Evolutionary conservation across 108 stramenopile species (phyloP).

Genomic region (Cyclostephanos invisitatus): DNA sequence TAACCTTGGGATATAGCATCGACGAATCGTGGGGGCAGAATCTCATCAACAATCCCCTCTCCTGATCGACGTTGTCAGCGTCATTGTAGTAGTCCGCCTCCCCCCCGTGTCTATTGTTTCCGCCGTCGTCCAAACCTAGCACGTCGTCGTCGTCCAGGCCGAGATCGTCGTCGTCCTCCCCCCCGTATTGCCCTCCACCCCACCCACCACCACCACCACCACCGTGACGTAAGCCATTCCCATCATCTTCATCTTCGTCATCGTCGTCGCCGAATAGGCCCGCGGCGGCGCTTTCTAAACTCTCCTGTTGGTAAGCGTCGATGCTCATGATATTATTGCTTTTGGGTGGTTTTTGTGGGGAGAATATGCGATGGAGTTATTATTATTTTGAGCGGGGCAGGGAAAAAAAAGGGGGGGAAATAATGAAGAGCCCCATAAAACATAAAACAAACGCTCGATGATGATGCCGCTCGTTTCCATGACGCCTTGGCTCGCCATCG

Average conservation of each 20-base stretch:
- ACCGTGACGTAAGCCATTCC: constrained; percentile 19
- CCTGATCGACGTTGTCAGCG: constrained; percentile 14
- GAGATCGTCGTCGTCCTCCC: too few species aligned
- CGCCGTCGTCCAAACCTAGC: constrained; percentile 51
- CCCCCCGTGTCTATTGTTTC: constrained; percentile 1
- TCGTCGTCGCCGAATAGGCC: constrained; percentile 59
- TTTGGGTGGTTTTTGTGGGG: too few species aligned
- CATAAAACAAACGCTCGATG: too few species aligned
- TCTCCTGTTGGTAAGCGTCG: constrained; percentile 22
- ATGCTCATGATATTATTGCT: constrained; percentile 10
- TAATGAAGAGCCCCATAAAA: too few species aligned
- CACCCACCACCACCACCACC: too few species aligned
- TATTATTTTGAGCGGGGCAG: too few species aligned
- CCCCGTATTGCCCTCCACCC: not conserved
- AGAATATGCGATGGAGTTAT: too few species aligned
- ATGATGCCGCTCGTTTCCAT: too few species aligned
- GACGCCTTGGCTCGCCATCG: too few species aligned
- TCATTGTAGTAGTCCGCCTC: not conserved
- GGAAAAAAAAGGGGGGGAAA: too few species aligned
- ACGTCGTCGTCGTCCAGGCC: constrained; percentile 54
- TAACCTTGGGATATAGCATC: constrained; percentile 90
- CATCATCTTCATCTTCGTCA: constrained; percentile 20
- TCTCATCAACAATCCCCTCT: constrained; percentile 74
- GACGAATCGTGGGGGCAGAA: constrained; percentile 92
- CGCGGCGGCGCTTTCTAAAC: not conserved